Conservation (phyloP, 257 asterid species). For the Fraxinus excelsior region DNA sequence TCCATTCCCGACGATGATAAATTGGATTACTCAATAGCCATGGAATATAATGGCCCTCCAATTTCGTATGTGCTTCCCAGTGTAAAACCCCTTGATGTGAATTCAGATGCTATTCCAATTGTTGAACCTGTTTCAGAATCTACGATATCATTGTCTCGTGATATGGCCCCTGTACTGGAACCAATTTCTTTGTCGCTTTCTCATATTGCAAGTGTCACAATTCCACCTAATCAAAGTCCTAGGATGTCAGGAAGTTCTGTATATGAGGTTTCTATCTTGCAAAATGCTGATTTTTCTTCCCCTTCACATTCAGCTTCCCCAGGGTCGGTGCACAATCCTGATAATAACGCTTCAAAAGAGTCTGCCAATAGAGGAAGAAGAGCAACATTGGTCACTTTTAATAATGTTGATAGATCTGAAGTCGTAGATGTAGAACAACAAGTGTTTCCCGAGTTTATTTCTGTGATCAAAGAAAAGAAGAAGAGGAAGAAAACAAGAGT, state of each 20-base stretch:
- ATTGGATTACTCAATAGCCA: no score
- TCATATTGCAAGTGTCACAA: slow-evolving; percentile 52
- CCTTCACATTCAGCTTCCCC: slow-evolving; percentile 74
- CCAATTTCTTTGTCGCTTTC: slow-evolving; percentile 67
- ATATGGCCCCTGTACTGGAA: slow-evolving; percentile 55
- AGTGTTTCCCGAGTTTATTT: no score
- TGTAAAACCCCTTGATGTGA: no score
- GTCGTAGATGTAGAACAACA: no score
- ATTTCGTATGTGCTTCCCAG: no score
- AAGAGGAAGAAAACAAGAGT: no score
- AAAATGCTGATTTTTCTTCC: slow-evolving; percentile 62
- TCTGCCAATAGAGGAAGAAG: slow-evolving; percentile 49
- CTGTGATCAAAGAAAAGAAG: no score
- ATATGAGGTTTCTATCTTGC: slow-evolving; percentile 54
- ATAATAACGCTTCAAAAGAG: no score
- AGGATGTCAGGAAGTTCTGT: slow-evolving; percentile 61
- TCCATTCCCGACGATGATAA: no score
- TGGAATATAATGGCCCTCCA: no score
- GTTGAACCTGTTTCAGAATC: slow-evolving; percentile 73
- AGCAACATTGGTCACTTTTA: slow-evolving; percentile 64
- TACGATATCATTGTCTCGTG: slow-evolving; percentile 41
- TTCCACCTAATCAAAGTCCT: slow-evolving; percentile 57
- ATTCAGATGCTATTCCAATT: slow-evolving; percentile 56
- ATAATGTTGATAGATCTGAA: slow-evolving; percentile 54
- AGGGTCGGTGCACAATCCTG: slow-evolving; percentile 44